Base-by-base conservation (phyloP, 2,329 filamentous ascomycete species). In the Fusarium pseudograminearum region DNA sequence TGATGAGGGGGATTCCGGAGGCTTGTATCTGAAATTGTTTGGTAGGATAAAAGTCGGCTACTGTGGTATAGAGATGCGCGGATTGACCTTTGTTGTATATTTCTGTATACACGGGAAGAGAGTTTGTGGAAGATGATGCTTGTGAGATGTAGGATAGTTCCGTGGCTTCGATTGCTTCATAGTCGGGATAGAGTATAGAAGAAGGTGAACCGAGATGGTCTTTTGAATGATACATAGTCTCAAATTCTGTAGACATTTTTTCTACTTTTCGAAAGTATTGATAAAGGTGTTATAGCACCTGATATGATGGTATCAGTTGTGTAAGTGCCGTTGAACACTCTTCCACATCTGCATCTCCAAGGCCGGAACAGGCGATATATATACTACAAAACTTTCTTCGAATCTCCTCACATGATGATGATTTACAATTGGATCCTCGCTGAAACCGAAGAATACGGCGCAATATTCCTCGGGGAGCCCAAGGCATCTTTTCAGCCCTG, bases 21-120 rank as follows among this genome's bases (percentile, higher is more conserved):
- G 83, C 79, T 65, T 86, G 80, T 69, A 89, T 82, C 64, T 87
- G 84, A 26, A 88, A 79, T 14, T 80, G 78, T 24, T 78, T 76
- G 2, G 83, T 83, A 4, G 84, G 79, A 10, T 57, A 65, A 75
- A 87, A 87, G 50, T 48, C 61, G 0, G 61, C 31, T 22, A 56
- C 50, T 30, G 60, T 20, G 5, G 65, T 64, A 16, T 30, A 30
- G 11, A 5, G 4, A 30, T 65, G 51, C 10, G 63, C 55, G 14
- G 61, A n/a, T 7, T 33, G 26, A 1, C 31, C 16, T 18, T 64
- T 40, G 3, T 51, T 51, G 34, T 65, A 67, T 16, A 61, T 47
- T 12, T 59, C 55, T 51, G 65, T 67, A 45, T 79, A 79, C 20
- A 60, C 57, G 4, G 78, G 77, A 1, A 75, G 76, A 4, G 77